Percentiles rank a stretch among this genome's conserved stretches.
Evolutionary conservation across 805 yeast species (phyloP).

Genomic region (Saccharomycopsis oosterbeekiorum): DNA sequence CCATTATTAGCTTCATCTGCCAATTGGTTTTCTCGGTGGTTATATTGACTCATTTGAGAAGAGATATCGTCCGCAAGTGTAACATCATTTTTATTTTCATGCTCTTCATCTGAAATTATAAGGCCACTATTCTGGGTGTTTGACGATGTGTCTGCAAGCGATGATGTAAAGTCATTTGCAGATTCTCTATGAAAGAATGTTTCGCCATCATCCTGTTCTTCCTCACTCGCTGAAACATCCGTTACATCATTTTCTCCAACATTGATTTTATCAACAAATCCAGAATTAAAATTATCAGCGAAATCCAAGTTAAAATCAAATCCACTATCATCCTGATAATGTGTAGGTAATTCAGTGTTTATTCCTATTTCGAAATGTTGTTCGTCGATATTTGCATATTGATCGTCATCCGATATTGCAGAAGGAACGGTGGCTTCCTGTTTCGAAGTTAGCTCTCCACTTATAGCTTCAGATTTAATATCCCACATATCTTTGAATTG

Average conservation of each 20-base stretch:
- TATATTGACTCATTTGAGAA: not conserved
- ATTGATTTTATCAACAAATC: not conserved
- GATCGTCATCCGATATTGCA: not conserved
- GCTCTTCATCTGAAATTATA: not conserved
- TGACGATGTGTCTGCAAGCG: conserved; percentile 12
- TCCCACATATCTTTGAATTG: conserved; percentile 10
- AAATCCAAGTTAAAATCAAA: conserved; percentile 27
- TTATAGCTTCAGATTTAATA: not conserved
- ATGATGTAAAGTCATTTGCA: conserved; percentile 12
- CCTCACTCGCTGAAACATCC: not conserved
- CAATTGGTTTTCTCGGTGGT: not conserved
- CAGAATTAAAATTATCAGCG: conserved; percentile 34
- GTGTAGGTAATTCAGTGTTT: not conserved
- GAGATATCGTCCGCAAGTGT: not conserved
- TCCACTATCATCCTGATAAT: not conserved
- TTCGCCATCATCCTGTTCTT: not conserved
- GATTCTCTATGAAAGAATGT: conserved; percentile 13
- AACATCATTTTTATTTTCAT: conserved; percentile 19
- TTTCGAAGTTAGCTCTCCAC: not conserved
- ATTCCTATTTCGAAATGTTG: not conserved
- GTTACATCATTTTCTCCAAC: not conserved
- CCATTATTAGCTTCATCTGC: conserved; percentile 17
- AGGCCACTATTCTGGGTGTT: not conserved
- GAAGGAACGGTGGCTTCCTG: not conserved
- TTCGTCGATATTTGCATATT: not conserved